Evolutionary conservation across 129 eudicot species (phyloP), one percentile per base, ranked within the genome.

Genomic region (Erigeron canadensis): DNA sequence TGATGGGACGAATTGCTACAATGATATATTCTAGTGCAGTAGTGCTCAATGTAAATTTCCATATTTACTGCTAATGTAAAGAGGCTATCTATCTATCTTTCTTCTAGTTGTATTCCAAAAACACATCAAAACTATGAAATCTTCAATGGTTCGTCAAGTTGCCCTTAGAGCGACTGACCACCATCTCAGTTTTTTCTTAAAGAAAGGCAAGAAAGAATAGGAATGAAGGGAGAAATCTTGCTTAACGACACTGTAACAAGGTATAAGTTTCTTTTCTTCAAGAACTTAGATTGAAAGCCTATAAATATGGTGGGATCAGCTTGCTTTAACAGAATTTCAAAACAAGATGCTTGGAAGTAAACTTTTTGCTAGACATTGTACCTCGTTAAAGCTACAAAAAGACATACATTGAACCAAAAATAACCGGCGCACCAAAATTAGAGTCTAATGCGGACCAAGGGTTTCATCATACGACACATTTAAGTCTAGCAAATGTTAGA

Each of bases 401-500:
- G 43, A 73, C 63, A 28, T 75, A 75, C 28, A 55, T 8, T 43
- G 47, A 22, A 48, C 59, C 67, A 57, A 56, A 65, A 44, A 65
- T 58, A 66, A 19, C n/a, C 23, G 67, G 67, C 73, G 56, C 48
- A 16, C 48, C 48, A 56, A 19, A 75, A 75, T 7, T 19, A 58
- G 22, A 77, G 57, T 43, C 54, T 51, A 53, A 8, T 43, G 11
- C 42, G 45, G n/a, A 6, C 39, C 28, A 12, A 71, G 17, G 42
- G 15, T 51, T 8, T 42, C 17, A 48, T 80, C 68, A 84, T 51
- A 78, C 44, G 13, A 79, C 34, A 80, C 96, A 84, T 66, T 77
- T 86, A 50, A 89, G 87, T 64, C 98, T 86, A 62, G 98, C 98
- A 79, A 92, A 92, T 54, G 98, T 89, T 67, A 92, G 76, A 72